These are phyloP conservation scores for Pseudogymnoascus sp. DNA, from an alignment of 2,329 filamentous ascomycete genomes.

Conservation along the genomic window DNA sequence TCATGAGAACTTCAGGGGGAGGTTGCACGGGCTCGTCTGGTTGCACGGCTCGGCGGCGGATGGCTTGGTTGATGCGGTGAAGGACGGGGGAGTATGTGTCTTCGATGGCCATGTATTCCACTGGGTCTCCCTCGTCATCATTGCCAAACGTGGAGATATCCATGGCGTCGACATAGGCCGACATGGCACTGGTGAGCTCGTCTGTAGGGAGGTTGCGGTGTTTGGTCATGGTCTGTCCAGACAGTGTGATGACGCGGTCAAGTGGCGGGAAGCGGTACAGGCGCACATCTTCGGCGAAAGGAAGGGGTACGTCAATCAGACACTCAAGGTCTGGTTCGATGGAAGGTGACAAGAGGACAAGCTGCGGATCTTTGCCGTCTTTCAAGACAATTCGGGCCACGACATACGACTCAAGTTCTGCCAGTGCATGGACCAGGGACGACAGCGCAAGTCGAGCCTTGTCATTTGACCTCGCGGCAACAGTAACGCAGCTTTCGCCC, in stretches of 20 bases:
- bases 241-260: slow-evolving; percentile 80
- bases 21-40: slow-evolving; percentile 57
- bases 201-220: slow-evolving; percentile 76
- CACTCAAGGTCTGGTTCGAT: slow-evolving; percentile 76
- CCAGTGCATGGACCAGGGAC: slow-evolving; percentile 79
- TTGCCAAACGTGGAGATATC: slow-evolving; percentile 65
- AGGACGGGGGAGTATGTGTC: slow-evolving; percentile 78
- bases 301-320: slow-evolving; percentile 80
- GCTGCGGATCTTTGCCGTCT: slow-evolving; percentile 66
- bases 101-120: slow-evolving; percentile 69
- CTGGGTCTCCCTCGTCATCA: slow-evolving; percentile 61
- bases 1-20: slow-evolving; percentile 56
- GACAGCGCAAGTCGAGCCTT: slow-evolving; percentile 78
- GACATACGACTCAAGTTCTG: slow-evolving; percentile 77
- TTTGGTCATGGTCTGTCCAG: slow-evolving; percentile 68
- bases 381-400: slow-evolving; percentile 80
- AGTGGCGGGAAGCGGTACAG: slow-evolving; percentile 87
- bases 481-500: slow-evolving; percentile 69
- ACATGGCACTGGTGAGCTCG: slow-evolving; percentile 73
- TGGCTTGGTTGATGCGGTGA: slow-evolving; percentile 82
- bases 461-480: slow-evolving; percentile 71
- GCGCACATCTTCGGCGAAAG: slow-evolving; percentile 87
- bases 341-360: slow-evolving; percentile 72
- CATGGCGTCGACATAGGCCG: slow-evolving; percentile 87
- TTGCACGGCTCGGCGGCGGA: slow-evolving; percentile 73